These are phyloP conservation scores for Exophiala spinifera DNA, from an alignment of 2,329 filamentous ascomycete genomes.

Conservation along the genomic window DNA sequence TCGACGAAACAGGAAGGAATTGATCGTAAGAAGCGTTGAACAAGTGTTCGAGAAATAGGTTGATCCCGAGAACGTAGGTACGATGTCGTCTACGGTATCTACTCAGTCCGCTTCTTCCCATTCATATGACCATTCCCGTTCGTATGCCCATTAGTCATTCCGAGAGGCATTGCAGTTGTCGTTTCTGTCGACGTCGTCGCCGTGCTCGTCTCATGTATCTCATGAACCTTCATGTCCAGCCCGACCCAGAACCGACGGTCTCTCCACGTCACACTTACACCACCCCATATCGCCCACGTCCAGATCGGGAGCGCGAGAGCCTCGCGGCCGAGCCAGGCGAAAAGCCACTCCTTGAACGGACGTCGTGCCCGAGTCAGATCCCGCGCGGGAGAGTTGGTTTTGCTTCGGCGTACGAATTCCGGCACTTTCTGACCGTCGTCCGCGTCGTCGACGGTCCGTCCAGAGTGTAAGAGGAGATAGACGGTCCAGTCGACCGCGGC, in stretches of 20 bases:
- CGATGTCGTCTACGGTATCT: too few species aligned
- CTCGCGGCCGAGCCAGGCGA: constrained; percentile 83
- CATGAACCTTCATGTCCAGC: constrained; percentile 76
- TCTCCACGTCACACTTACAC: constrained; percentile 81
- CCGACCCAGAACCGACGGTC: constrained; percentile 78
- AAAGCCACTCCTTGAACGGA: constrained; percentile 67
- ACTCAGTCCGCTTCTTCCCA: background rate
- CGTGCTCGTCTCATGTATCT: constrained; percentile 38
- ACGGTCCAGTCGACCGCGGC: constrained; percentile 70
- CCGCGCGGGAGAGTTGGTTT: too few species aligned
- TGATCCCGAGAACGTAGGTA: too few species aligned
- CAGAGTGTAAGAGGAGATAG: constrained; percentile 71
- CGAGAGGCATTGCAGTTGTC: background rate
- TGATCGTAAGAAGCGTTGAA: too few species aligned
- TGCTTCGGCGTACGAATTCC: constrained; percentile 39
- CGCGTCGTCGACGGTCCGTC: constrained; percentile 57
- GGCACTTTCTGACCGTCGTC: constrained; percentile 59
- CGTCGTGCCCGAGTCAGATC: constrained; percentile 34
- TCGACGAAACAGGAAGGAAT: too few species aligned
- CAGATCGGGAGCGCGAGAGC: constrained; percentile 81
- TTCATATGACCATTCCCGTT: background rate
- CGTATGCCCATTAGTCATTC: background rate
- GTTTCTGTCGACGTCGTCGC: too few species aligned
- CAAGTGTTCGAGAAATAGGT: too few species aligned
- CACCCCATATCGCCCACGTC: constrained; percentile 85